A percentile compares a stretch with the other conserved stretches of the same genome.
These are phyloP conservation scores for Spongiforma sp. DNA, from an alignment of 1,284 basidiomycete genomes.

Conservation along the genomic window DNA sequence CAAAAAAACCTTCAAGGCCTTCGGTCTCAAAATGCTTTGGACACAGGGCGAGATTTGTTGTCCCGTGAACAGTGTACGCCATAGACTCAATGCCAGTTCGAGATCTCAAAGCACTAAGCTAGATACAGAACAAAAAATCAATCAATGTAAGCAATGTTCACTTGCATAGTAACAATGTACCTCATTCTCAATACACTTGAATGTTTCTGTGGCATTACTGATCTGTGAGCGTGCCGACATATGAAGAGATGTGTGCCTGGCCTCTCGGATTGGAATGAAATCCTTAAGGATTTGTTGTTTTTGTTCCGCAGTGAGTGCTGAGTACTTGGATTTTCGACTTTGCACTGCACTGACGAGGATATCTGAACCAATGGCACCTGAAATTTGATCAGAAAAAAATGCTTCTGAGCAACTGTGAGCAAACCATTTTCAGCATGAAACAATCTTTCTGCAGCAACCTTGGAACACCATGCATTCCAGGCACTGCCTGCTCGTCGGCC, in stretches of 20 bases:
- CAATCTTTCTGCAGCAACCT: neutral
- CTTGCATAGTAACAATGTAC: neutral
- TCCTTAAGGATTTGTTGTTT: neutral
- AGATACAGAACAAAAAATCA: neutral
- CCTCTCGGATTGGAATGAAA: neutral
- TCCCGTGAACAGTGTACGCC: slow-evolving; percentile 1
- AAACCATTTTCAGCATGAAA: neutral
- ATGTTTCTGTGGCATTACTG: slow-evolving; percentile 8
- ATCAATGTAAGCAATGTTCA: neutral
- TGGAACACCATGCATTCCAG: slow-evolving; percentile 12
- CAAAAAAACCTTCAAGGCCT: slow-evolving; percentile 10
- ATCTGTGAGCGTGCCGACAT: slow-evolving; percentile 1
- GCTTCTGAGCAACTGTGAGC: neutral
- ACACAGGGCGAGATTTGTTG: slow-evolving; percentile 4
- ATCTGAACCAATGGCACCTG: neutral
- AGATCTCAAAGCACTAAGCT: slow-evolving; percentile 8
- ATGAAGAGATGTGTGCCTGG: neutral
- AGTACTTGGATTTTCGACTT: neutral
- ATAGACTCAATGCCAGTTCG: slow-evolving; percentile 9
- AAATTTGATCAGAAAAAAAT: neutral
- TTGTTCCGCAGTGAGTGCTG: neutral
- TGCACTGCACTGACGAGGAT: neutral
- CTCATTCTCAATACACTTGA: neutral
- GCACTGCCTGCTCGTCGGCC: neutral
- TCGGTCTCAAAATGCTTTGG: slow-evolving; percentile 5